Evolutionary conservation across 768 basidiomycete species (phyloP).

Genomic region (Hygrophorus russula): DNA sequence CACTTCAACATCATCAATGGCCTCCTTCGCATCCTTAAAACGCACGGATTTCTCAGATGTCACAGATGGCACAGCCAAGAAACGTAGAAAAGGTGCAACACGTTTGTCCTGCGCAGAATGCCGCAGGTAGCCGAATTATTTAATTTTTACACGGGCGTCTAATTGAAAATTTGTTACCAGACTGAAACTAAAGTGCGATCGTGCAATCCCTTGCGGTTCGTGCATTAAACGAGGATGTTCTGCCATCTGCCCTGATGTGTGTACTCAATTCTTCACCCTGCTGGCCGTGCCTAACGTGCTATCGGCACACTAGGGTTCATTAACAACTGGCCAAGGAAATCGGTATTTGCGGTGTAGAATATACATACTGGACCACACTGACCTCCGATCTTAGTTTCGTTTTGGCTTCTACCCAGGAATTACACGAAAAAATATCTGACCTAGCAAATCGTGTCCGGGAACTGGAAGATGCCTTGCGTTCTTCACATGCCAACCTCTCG

Average conservation of each 20-base stretch:
- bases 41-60: slow-evolving; percentile 13
- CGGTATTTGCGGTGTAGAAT: slow-evolving; percentile 29
- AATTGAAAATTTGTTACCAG: slow-evolving; percentile 19
- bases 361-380: not conserved
- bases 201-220: slow-evolving; percentile 65
- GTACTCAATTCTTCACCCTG: slow-evolving; percentile 17
- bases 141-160: slow-evolving; percentile 6
- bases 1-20: slow-evolving; percentile 19
- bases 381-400: slow-evolving; percentile 44
- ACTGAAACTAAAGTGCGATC: slow-evolving; percentile 65
- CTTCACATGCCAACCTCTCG: slow-evolving; percentile 47
- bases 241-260: slow-evolving; percentile 73
- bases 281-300: slow-evolving; percentile 1
- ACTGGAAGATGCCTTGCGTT: slow-evolving; percentile 60
- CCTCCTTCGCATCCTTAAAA: slow-evolving; percentile 20
- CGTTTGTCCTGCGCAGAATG: slow-evolving; percentile 76
- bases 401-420: slow-evolving; percentile 67
- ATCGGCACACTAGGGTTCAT: slow-evolving; percentile 38
- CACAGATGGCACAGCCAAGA: slow-evolving; percentile 30
- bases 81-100: slow-evolving; percentile 61
- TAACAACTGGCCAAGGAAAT: slow-evolving; percentile 77
- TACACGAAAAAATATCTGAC: slow-evolving; percentile 74
- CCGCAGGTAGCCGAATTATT: slow-evolving; percentile 35
- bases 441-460: slow-evolving; percentile 65
- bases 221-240: slow-evolving; percentile 75